Evolutionary conservation across 164 flowering plant species (phyloP).

Genomic region (Vitis rotundifolia): DNA sequence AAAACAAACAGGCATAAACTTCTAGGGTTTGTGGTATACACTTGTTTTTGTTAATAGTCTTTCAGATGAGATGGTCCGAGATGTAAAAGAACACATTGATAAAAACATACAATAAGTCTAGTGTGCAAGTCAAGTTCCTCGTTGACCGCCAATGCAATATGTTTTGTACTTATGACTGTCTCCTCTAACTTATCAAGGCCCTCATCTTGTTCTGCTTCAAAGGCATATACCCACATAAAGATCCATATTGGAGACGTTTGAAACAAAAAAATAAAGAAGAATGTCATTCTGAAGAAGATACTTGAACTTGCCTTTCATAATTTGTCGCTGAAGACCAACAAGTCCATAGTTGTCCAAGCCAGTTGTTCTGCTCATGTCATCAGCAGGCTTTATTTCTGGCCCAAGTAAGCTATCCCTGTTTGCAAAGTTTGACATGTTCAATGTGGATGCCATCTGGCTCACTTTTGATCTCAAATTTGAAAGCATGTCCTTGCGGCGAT

Average conservation of each 20-base stretch:
- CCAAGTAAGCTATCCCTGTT: constrained; percentile 87
- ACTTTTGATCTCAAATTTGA: constrained; percentile 73
- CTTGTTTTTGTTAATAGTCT: neutral
- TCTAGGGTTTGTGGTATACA: neutral
- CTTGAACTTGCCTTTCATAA: constrained; percentile 69
- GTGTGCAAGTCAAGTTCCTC: constrained; percentile 84
- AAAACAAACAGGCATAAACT: constrained; percentile 1
- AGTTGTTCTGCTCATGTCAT: constrained; percentile 53
- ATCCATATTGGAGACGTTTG: neutral
- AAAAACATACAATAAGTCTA: constrained; percentile 65
- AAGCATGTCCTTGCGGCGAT: constrained; percentile 82
- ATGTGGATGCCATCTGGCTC: constrained; percentile 71
- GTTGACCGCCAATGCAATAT: constrained; percentile 85
- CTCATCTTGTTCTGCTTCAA: constrained; percentile 84
- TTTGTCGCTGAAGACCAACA: constrained; percentile 80
- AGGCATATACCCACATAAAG: neutral
- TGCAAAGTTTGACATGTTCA: constrained; percentile 85
- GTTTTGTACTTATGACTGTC: constrained; percentile 79
- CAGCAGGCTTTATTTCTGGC: constrained; percentile 56
- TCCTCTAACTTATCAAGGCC: constrained; percentile 84
- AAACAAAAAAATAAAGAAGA: neutral
- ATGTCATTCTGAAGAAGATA: neutral
- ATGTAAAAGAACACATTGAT: neutral
- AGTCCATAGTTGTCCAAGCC: constrained; percentile 82
- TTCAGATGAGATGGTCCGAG: neutral